Percentiles rank a stretch among this genome's conserved stretches.
phyloP scores from a whole-genome alignment of 129 eudicot genomes.

The Dittrichia graveolens region DNA sequence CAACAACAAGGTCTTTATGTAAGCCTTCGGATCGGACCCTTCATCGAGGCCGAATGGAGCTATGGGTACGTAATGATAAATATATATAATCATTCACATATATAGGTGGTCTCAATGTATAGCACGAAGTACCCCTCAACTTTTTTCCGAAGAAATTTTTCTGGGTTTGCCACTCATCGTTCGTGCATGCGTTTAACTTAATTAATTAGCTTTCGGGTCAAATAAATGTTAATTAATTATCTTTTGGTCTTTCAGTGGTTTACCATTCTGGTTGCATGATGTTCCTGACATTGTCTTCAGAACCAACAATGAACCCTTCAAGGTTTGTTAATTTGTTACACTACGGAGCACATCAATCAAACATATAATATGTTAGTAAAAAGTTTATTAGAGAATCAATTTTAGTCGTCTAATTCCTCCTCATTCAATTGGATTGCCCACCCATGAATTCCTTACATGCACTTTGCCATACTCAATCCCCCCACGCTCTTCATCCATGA shows the following conservation, averaged over 20 bases:
- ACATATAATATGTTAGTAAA: too few species aligned
- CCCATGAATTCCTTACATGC: too few species aligned
- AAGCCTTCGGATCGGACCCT: conserved; percentile 85
- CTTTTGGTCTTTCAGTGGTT: conserved; percentile 54
- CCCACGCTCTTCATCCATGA: too few species aligned
- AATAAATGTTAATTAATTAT: not conserved
- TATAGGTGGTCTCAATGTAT: too few species aligned
- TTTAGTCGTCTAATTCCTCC: too few species aligned
- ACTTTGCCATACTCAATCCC: too few species aligned
- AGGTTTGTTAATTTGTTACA: conserved; percentile 40
- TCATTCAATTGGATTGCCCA: too few species aligned
- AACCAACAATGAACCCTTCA: conserved; percentile 74
- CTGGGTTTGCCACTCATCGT: too few species aligned
- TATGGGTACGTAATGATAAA: conserved; percentile 56
- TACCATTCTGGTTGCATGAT: conserved; percentile 95
- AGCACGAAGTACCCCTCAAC: too few species aligned
- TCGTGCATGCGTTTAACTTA: not conserved
- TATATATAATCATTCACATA: not conserved
- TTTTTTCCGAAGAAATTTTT: too few species aligned
- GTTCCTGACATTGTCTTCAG: conserved; percentile 79
- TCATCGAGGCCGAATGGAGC: conserved; percentile 83
- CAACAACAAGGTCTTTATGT: conserved; percentile 87
- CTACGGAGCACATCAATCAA: too few species aligned
- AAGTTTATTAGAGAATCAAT: too few species aligned
- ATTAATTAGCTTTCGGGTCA: not conserved